phyloP scores from a whole-genome alignment of 768 basidiomycete genomes.

The Tubosaeta sp. region DNA sequence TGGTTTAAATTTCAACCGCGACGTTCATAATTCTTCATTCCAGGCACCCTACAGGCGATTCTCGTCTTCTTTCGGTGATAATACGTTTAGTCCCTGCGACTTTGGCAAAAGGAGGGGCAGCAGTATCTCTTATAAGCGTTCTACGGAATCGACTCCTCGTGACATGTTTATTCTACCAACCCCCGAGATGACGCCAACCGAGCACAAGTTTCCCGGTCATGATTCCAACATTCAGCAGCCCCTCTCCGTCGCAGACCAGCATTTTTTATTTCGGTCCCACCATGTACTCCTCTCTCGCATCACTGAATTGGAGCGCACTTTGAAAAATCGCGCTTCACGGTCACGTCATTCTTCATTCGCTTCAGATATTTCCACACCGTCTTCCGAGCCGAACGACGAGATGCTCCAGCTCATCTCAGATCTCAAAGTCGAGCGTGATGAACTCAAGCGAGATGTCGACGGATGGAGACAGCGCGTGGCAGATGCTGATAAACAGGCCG shows the following conservation, averaged over 20 bases:
- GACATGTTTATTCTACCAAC: slow-evolving; percentile 56
- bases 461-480: slow-evolving; percentile 78
- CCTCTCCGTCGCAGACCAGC: slow-evolving; percentile 70
- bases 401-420: slow-evolving; percentile 72
- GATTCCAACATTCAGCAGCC: slow-evolving; percentile 35
- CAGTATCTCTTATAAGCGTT: slow-evolving; percentile 72
- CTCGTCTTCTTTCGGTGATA: slow-evolving; percentile 24
- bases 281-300: slow-evolving; percentile 78
- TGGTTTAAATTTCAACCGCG: slow-evolving; percentile 19
- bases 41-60: slow-evolving; percentile 22
- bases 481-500: slow-evolving; percentile 69
- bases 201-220: slow-evolving; percentile 37
- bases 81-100: slow-evolving; percentile 21
- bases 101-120: slow-evolving; percentile 47
- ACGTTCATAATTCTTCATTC: not conserved
- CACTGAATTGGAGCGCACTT: slow-evolving; percentile 71
- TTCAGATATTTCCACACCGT: slow-evolving; percentile 38
- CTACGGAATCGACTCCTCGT: slow-evolving; percentile 32
- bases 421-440: slow-evolving; percentile 85
- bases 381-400: slow-evolving; percentile 65
- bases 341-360: slow-evolving; percentile 51
- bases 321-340: slow-evolving; percentile 39
- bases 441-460: slow-evolving; percentile 82
- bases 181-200: slow-evolving; percentile 70
- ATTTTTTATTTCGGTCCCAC: slow-evolving; percentile 85